Conservation (phyloP, 352 stramenopile species). For the Ophiocytium majus region DNA sequence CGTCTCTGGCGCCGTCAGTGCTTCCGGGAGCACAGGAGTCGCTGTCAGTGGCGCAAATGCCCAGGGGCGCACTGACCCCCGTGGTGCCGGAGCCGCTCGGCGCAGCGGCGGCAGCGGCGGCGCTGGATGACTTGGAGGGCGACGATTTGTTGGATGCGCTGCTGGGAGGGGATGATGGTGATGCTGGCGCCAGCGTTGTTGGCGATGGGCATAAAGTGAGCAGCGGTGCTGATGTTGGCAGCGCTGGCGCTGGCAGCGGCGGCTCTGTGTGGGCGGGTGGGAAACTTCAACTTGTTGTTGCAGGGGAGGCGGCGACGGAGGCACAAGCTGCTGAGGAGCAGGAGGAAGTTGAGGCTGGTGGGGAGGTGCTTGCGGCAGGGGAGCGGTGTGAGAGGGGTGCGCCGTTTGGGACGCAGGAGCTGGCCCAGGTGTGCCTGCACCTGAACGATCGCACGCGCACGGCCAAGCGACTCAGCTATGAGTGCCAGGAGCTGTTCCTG, state of each 20-base stretch:
- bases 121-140: conserved; percentile 25
- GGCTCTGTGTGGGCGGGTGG: too few species aligned
- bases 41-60: too few species aligned
- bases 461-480: conserved; percentile 77
- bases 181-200: too few species aligned
- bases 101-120: background rate
- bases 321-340: background rate
- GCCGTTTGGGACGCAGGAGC: conserved; percentile 57
- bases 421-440: conserved; percentile 74
- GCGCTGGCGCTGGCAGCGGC: background rate
- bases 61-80: too few species aligned
- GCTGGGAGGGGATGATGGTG: conserved; percentile 25
- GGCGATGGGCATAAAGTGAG: too few species aligned
- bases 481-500: conserved; percentile 84
- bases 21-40: too few species aligned
- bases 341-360: conserved; percentile 11
- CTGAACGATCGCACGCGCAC: conserved; percentile 83
- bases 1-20: conserved; percentile 8
- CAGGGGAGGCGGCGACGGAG: background rate
- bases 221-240: background rate
- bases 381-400: background rate
- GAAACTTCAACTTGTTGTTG: too few species aligned
- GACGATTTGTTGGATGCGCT: conserved; percentile 35
- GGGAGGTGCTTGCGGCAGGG: background rate
- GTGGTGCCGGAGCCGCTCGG: background rate